Evolutionary conservation across 768 basidiomycete species (phyloP), one percentile per base, ranked within the genome.

Genomic region (Suillus plorans): DNA sequence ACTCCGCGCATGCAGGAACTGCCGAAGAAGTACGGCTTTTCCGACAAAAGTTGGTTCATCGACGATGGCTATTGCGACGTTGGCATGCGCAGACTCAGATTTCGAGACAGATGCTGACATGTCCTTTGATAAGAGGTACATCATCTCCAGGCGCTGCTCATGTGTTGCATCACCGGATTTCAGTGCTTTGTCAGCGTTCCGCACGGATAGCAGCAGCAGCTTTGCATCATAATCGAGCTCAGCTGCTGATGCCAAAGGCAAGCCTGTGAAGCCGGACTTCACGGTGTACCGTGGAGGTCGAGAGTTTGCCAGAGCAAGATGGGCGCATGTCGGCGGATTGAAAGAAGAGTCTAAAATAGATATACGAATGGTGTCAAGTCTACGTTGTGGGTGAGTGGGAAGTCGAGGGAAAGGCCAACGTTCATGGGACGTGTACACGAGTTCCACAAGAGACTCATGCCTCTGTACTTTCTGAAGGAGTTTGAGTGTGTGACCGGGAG

Each of bases 281-380:
- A 20, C 20, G 59, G 63, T 49, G 13, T 56, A 53, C 56, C 16
- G 63, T 16, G 42, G 73, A 69, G 62, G 69, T 9, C 58, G 63
- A 5, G 83, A 77, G 64, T 84, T 85, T 34, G 87, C 87, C 56
- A 98, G 86, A 3, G 90, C 89, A 61, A 90, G 81, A 75, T 98
- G 95, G 0, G 95, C 93, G 28, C 84, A 74, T 3, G 93, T 95
- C 1, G 96, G 96, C 4, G 95, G 95, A 71, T 98, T 97, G 79
- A 93, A 98, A 1, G 94, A 95, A 1, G 94, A 90, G 70, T 97
- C 96, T 45, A 97, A 82, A n/a, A 96, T 80, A 4, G 90, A 83
- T 56, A 96, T 82, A 61, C 81, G 82, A 42, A 88, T 72, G 4
- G 74, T 72, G 37, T 41, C 61, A 31, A 25, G 47, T n/a, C 42